Conservation (phyloP, 2,329 filamentous ascomycete species). For the Sporothrix phasma region DNA sequence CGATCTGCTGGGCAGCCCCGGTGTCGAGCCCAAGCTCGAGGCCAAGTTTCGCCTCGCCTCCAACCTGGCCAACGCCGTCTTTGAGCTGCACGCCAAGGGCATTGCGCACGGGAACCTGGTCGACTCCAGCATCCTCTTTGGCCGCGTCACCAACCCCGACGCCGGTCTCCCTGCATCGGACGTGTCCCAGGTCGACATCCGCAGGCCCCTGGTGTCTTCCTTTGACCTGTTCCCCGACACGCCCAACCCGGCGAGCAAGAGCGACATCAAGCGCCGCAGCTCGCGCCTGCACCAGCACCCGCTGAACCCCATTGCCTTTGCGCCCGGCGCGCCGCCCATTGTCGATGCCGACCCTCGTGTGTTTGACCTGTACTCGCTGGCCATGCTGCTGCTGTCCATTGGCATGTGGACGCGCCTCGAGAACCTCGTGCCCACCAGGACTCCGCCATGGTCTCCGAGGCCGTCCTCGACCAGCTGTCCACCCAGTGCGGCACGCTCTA, state of each 20-base stretch:
- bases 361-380: conserved; percentile 62
- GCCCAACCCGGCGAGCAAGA: conserved; percentile 26
- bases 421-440: conserved; percentile 37
- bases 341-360: conserved; percentile 46
- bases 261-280: conserved; percentile 22
- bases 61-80: conserved; percentile 62
- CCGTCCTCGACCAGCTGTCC: conserved; percentile 52
- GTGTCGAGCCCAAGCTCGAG: conserved; percentile 58
- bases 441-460: conserved; percentile 46
- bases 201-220: conserved; percentile 59
- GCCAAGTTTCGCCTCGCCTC: conserved; percentile 66
- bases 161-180: conserved; percentile 28
- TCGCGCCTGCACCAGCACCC: conserved; percentile 55
- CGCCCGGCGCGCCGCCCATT: conserved; percentile 33
- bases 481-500: conserved; percentile 64
- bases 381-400: conserved; percentile 62
- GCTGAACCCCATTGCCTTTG: conserved; percentile 45
- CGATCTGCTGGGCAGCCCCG: conserved; percentile 41
- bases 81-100: conserved; percentile 59
- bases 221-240: conserved; percentile 62
- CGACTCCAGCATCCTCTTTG: conserved; percentile 59
- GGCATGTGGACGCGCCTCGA: conserved; percentile 64
- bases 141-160: conserved; percentile 28
- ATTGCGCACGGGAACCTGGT: conserved; percentile 62
- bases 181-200: conserved; percentile 44